Evolutionary conservation across 352 stramenopile genomes (phyloP).

Genomic region (Plasmopara muralis): DNA sequence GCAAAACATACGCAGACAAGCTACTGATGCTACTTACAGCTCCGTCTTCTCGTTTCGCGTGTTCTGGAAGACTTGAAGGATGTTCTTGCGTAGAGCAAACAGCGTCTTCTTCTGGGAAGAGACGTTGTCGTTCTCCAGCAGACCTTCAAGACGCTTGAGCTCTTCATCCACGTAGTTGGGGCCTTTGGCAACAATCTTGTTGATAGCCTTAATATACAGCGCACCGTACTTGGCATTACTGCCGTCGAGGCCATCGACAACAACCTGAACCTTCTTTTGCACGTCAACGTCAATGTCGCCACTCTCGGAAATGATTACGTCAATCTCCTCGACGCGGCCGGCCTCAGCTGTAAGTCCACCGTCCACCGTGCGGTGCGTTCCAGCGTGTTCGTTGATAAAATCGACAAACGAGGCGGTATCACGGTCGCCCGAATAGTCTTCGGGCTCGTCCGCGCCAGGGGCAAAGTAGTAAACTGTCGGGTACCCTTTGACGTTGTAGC

Average conservation of each 20-base stretch:
- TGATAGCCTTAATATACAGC: slow-evolving; percentile 86
- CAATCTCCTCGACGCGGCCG: slow-evolving; percentile 76
- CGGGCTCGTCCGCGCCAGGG: slow-evolving; percentile 61
- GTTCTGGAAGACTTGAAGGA: slow-evolving; percentile 68
- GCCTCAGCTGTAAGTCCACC: slow-evolving; percentile 67
- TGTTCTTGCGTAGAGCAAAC: slow-evolving; percentile 88
- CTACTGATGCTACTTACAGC: slow-evolving; percentile 17
- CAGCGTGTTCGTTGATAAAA: slow-evolving; percentile 89
- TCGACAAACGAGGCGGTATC: slow-evolving; percentile 83
- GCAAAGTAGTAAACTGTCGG: slow-evolving; percentile 91
- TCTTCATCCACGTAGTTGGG: slow-evolving; percentile 76
- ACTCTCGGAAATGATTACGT: slow-evolving; percentile 72
- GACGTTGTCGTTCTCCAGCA: slow-evolving; percentile 81
- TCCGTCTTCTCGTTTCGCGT: slow-evolving; percentile 37
- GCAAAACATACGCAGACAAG: not conserved
- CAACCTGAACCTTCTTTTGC: slow-evolving; percentile 63
- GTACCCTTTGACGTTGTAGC: slow-evolving; percentile 87
- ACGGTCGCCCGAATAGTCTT: slow-evolving; percentile 80
- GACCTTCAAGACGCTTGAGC: slow-evolving; percentile 69
- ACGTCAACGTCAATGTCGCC: slow-evolving; percentile 60
- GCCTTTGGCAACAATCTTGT: slow-evolving; percentile 88
- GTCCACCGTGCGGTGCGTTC: slow-evolving; percentile 72
- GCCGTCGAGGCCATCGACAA: slow-evolving; percentile 65
- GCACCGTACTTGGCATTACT: slow-evolving; percentile 68
- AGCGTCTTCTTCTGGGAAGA: slow-evolving; percentile 84